A percentile compares a stretch with the other conserved stretches of the same genome.
Evolutionary conservation across 1,284 basidiomycete species (phyloP).

Genomic region (Ustilago nuda): DNA sequence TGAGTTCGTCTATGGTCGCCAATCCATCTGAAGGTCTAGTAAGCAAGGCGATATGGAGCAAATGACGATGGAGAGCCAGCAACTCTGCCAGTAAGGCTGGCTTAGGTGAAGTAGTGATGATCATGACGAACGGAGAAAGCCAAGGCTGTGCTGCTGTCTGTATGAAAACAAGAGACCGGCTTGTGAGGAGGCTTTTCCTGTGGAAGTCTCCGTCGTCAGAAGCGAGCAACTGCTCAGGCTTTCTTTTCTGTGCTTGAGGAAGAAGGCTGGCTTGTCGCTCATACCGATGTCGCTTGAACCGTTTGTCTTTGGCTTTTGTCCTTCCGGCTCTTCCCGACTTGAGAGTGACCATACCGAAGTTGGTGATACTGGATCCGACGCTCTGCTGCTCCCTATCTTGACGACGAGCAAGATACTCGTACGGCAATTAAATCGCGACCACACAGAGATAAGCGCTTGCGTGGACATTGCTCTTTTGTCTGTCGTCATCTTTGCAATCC

Average conservation of each 20-base stretch:
- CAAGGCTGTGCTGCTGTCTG: constrained; percentile 5
- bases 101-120: neutral
- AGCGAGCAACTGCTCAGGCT: neutral
- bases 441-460: constrained; percentile 6
- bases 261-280: neutral
- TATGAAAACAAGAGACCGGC: neutral
- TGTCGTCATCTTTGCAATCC: neutral
- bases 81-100: neutral
- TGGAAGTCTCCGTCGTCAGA: neutral
- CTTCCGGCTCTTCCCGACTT: neutral
- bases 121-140: neutral
- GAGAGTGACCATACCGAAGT: neutral
- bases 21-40: neutral
- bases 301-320: neutral
- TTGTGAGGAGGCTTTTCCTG: neutral
- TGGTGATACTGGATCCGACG: too few relatives aligned
- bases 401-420: neutral
- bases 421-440: neutral
- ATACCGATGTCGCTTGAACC: neutral
- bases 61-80: neutral
- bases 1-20: neutral
- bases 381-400: neutral
- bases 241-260: neutral
- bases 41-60: neutral
- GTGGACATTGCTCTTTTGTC: neutral